A percentile compares a stretch with the other conserved stretches of the same genome.
Conservation (phyloP, 139 green algal genomes). For the Coelastrella sp. region DNA sequence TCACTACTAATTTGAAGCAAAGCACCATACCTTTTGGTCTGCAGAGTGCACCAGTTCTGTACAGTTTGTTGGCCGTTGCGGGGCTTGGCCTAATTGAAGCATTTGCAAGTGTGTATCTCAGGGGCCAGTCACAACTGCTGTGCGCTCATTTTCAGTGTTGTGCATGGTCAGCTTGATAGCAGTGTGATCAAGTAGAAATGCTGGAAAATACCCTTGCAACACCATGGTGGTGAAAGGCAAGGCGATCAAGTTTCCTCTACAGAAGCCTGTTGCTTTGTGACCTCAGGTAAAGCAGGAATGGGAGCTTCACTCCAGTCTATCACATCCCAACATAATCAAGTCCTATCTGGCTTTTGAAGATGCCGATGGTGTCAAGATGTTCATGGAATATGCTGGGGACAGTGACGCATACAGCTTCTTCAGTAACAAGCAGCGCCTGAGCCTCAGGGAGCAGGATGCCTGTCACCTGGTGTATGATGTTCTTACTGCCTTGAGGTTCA, state of each 20-base stretch:
- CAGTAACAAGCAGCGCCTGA: constrained; percentile 46
- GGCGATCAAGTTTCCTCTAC: not conserved
- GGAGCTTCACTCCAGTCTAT: constrained; percentile 44
- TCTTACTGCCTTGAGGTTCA: constrained; percentile 39
- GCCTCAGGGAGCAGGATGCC: constrained; percentile 45
- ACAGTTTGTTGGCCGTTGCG: too few relatives aligned
- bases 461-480: constrained; percentile 48
- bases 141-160: too few relatives aligned
- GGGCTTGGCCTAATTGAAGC: too few relatives aligned
- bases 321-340: constrained; percentile 47
- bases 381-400: constrained; percentile 52
- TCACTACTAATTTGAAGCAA: too few relatives aligned
- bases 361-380: constrained; percentile 14
- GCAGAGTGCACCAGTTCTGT: too few relatives aligned
- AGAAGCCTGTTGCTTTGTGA: too few relatives aligned
- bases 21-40: too few relatives aligned
- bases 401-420: constrained; percentile 53
- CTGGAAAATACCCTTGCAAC: too few relatives aligned
- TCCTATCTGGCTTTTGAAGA: constrained; percentile 49
- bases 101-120: too few relatives aligned
- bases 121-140: too few relatives aligned
- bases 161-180: too few relatives aligned
- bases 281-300: constrained; percentile 49
- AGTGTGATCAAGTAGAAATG: too few relatives aligned
- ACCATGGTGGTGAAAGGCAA: not conserved